Base-by-base conservation (phyloP, 768 basidiomycete genomes). In the Tulasnella sp. region DNA sequence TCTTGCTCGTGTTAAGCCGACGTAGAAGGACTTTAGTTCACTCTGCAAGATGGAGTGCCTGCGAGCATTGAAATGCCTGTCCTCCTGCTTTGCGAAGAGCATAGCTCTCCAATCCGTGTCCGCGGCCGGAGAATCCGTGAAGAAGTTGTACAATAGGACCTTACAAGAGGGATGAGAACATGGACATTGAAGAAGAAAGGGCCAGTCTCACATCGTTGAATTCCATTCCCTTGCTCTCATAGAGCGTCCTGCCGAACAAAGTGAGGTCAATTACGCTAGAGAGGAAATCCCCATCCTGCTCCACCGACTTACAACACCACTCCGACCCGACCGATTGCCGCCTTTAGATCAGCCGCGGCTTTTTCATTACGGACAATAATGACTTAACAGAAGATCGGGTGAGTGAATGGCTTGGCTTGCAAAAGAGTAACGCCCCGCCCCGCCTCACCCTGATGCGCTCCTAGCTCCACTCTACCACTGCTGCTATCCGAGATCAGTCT, bases 121-220 rank as follows among this genome's bases (percentile, higher is more conserved):
- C 52, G 86, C 86, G 1, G 87, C 82, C 0, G 80, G 79, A 0
- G 92, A 93, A 78, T 91, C 90, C 34, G 88, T 85, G 79, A 93
- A 93, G 82, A 92, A 92, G 78, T 93, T 89, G 79, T 89, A 92
- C 14, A 93, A 79, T 3, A 93, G 84, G 4, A 93, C 91, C 91
- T 92, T 70, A 17, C n/a, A 70, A 36, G 22, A 36, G 36, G 11
- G 25, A 36, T 70, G n/a, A 39, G 36, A 38, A 29, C 37, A 31
- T n/a, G 15, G 3, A n/a, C n/a, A 15, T 22, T 0, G n/a, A 70
- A 25, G 64, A 36, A 22, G 3, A 31, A 22, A 39, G 14, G 64
- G 58, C 29, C 12, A 25, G 2, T 31, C 82, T 58, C 72, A 89
- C 90, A 79, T 91, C 89, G 78, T 89, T 86, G 81, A 90, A 91